A percentile compares a stretch with the other conserved stretches of the same genome.
These are phyloP conservation scores for Salix arbutifolia DNA, from an alignment of 345 rosid species.

Conservation along the genomic window DNA sequence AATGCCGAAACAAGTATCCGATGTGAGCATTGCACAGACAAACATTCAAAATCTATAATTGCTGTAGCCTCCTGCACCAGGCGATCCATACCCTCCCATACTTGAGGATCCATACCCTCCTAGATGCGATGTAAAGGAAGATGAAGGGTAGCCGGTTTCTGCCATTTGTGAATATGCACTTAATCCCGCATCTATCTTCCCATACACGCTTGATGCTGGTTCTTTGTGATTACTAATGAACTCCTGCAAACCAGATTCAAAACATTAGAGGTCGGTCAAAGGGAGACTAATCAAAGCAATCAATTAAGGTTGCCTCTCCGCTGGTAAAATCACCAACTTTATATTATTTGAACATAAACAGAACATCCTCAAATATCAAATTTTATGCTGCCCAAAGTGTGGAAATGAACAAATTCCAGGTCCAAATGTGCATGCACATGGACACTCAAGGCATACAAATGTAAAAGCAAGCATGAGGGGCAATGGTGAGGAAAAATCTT, in stretches of 20 bases:
- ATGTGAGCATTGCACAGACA: not conserved
- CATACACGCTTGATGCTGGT: slow-evolving; percentile 18
- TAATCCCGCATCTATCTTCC: slow-evolving; percentile 24
- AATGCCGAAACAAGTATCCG: not conserved
- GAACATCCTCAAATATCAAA: not conserved
- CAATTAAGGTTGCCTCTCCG: not conserved
- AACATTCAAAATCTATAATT: slow-evolving; percentile 23
- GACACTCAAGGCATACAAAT: not conserved
- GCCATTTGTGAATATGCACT: slow-evolving; percentile 25
- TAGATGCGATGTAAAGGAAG: slow-evolving; percentile 11
- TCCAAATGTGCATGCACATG: not conserved
- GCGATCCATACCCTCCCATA: slow-evolving; percentile 23
- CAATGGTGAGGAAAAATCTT: not conserved
- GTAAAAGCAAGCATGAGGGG: not conserved
- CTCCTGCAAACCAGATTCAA: slow-evolving; percentile 19
- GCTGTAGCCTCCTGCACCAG: slow-evolving; percentile 21
- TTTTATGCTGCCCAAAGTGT: not conserved
- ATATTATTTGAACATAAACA: not conserved
- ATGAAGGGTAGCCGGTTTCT: slow-evolving; percentile 23
- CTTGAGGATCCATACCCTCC: slow-evolving; percentile 21
- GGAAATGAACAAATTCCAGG: not conserved
- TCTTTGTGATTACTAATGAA: slow-evolving; percentile 25
- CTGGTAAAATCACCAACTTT: not conserved
- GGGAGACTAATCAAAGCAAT: not conserved
- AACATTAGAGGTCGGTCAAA: not conserved